A percentile compares a stretch with the other conserved stretches of the same genome.
These are phyloP conservation scores for Acanthamoeba healyi DNA, from an alignment of 208 protist species.

Conservation along the genomic window DNA sequence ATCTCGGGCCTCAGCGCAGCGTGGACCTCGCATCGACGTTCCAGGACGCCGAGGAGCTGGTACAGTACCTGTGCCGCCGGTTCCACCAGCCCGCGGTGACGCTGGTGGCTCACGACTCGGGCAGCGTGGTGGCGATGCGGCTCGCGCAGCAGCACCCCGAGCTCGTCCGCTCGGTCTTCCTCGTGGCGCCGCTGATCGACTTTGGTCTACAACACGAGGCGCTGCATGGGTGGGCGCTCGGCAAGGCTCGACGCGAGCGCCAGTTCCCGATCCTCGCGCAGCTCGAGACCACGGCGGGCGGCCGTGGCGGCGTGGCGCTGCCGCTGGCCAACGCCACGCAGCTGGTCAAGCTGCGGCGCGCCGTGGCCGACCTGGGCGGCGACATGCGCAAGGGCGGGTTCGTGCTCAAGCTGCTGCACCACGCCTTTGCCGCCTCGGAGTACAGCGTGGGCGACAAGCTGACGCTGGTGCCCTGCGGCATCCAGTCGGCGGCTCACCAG, in stretches of 20 bases:
- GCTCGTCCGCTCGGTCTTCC: not conserved
- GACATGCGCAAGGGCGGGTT: slow-evolving; percentile 37
- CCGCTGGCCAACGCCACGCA: slow-evolving; percentile 14
- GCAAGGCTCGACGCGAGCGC: not conserved
- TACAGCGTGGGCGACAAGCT: slow-evolving; percentile 40
- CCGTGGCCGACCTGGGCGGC: not conserved
- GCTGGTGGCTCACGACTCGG: slow-evolving; percentile 45
- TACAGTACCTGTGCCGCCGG: not conserved
- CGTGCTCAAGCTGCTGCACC: slow-evolving; percentile 48
- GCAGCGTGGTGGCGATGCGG: slow-evolving; percentile 2
- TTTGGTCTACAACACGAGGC: not conserved
- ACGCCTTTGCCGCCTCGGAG: not conserved
- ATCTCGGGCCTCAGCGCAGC: not conserved
- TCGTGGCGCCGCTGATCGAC: slow-evolving; percentile 21
- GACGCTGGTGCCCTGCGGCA: not conserved
- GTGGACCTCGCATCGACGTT: not conserved
- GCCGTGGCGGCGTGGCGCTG: not conserved
- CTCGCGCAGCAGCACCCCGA: slow-evolving; percentile 16
- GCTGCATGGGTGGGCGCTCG: not conserved
- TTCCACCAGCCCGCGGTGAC: not conserved
- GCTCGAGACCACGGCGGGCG: not conserved
- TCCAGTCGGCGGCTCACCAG: slow-evolving; percentile 35
- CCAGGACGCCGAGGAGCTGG: slow-evolving; percentile 1
- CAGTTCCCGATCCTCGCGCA: not conserved
- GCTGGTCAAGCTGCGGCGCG: slow-evolving; percentile 1